Evolutionary conservation across 2,329 filamentous ascomycete genomes (phyloP), one percentile per base, ranked within the genome.

Genomic region (Pseudonectria foliicola): DNA sequence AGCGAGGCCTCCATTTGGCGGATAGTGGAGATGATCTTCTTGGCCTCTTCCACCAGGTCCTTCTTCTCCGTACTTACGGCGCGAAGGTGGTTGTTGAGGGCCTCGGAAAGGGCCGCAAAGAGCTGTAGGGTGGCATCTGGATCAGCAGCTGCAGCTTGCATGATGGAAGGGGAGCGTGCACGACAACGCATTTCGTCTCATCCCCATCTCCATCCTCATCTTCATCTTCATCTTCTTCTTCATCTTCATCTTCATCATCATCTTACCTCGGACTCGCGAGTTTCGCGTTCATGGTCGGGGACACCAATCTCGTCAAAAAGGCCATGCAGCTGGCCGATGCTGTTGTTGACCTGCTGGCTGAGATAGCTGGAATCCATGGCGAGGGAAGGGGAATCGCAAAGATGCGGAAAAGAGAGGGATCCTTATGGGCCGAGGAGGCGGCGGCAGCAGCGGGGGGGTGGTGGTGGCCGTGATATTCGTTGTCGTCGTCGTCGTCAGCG

Each of bases 231-330:
- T n/a, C n/a, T n/a, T n/a, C n/a, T n/a, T n/a, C n/a, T n/a, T n/a
- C n/a, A n/a, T n/a, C n/a, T n/a, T n/a, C n/a, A n/a, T n/a, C n/a
- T n/a, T n/a, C n/a, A n/a, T n/a, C n/a, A n/a, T n/a, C n/a, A 34
- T 42, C 73, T 55, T 68, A 93, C 89, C 79, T 95, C 87, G 57
- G 85, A 77, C 59, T 96, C 90, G 53, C 92, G 76, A 32, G 77
- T 73, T 57, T 96, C 88, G 55, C 92, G 84, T 62, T 96, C 92
- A 78, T 95, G 88, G 54, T 70, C 79, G 18, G 90, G 78, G n/a
- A 98, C 85, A 39, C 92, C 92, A 55, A 98, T 98, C 59, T 98
- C 90, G 61, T 98, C 92, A 56, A 95, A 98, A 38, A 96, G 76
- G 46, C 84, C 85, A 64, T 96, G 90, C 42, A 98, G 75, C 64